Conservation (phyloP, 2,329 filamentous ascomycete species). For the Sclerotinia spermophila region DNA sequence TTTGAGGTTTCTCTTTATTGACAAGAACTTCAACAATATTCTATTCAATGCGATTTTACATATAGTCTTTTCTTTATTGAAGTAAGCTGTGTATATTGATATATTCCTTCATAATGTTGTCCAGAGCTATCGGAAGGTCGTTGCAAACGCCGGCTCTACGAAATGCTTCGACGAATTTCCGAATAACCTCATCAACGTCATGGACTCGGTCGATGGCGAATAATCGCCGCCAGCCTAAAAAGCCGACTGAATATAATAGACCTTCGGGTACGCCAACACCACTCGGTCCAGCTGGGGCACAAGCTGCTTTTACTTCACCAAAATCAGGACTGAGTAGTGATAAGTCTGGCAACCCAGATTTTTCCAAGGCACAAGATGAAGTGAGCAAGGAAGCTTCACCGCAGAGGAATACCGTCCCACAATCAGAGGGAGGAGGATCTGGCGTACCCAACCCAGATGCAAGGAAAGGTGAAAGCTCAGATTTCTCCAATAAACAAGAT, state of each 20-base stretch:
- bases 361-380: conserved; percentile 25
- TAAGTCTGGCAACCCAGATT: conserved; percentile 26
- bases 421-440: conserved; percentile 19
- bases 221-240: conserved; percentile 36
- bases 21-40: background rate
- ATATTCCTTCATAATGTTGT: conserved; percentile 34
- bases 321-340: conserved; percentile 23
- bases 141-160: conserved; percentile 31
- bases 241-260: conserved; percentile 27
- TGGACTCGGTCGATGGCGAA: conserved; percentile 46
- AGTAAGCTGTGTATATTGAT: conserved; percentile 24
- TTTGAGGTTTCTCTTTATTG: background rate
- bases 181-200: conserved; percentile 39
- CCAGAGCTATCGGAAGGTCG: conserved; percentile 32
- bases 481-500: conserved; percentile 29
- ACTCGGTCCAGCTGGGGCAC: conserved; percentile 20
- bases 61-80: conserved; percentile 34
- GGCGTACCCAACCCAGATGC: conserved; percentile 25
- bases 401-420: conserved; percentile 21
- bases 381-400: conserved; percentile 24
- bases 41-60: conserved; percentile 9
- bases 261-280: conserved; percentile 23
- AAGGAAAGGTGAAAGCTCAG: conserved; percentile 22
- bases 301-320: conserved; percentile 23
- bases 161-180: conserved; percentile 31